Conservation (phyloP, 495 filamentous ascomycete species). For the Cercophora scortea region DNA sequence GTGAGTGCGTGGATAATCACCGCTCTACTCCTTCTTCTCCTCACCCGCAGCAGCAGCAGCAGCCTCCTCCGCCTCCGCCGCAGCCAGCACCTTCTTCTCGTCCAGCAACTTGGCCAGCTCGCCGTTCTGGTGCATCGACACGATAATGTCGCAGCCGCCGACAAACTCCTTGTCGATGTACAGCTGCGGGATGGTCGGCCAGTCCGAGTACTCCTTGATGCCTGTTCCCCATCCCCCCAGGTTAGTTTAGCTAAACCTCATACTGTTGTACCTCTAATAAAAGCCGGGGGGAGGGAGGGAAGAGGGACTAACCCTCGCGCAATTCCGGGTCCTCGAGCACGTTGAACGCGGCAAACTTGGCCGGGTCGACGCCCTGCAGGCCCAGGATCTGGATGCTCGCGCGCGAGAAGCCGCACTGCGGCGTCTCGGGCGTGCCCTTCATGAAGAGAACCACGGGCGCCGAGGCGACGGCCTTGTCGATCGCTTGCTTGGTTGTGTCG, state of each 20-base stretch:
- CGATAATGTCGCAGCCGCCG: constrained; percentile 92
- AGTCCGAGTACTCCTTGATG: constrained; percentile 97
- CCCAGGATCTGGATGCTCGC: constrained; percentile 92
- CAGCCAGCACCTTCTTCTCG: constrained; percentile 69
- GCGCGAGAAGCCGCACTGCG: constrained; percentile 96
- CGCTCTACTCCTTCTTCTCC: constrained; percentile 15
- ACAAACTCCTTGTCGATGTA: constrained; percentile 95
- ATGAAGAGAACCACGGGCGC: constrained; percentile 95
- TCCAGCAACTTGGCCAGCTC: constrained; percentile 86
- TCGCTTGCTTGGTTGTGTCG: constrained; percentile 63
- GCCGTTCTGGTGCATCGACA: constrained; percentile 96
- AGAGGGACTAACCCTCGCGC: constrained; percentile 42
- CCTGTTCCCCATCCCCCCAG: too few relatives aligned
- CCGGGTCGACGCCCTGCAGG: constrained; percentile 90
- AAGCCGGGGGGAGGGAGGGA: too few relatives aligned
- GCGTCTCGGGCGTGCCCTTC: constrained; percentile 95
- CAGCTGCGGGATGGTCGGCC: constrained; percentile 96
- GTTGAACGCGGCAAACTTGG: constrained; percentile 94
- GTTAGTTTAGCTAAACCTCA: too few relatives aligned
- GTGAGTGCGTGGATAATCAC: too few relatives aligned
- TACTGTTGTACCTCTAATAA: too few relatives aligned
- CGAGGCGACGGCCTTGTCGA: constrained; percentile 77
- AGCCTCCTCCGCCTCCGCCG: background rate
- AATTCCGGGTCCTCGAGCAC: constrained; percentile 87
- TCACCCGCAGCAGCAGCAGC: background rate